Conservation (phyloP, 371 early-diverging fungal genomes). For the Paraphysoderma sedebokerense region DNA sequence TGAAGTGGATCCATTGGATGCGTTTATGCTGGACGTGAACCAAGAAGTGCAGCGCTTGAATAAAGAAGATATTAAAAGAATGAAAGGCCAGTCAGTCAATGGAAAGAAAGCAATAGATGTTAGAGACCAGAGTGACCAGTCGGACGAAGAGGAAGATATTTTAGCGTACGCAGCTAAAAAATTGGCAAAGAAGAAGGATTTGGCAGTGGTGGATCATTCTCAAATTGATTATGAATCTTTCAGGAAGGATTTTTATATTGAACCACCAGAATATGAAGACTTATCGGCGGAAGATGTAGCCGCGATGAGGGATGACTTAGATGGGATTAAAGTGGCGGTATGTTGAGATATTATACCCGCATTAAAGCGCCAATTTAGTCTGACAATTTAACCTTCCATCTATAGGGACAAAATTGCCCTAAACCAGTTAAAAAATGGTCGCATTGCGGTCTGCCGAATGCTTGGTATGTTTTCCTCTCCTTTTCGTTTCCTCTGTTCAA, state of each 20-base stretch:
- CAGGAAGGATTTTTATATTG: constrained; percentile 90
- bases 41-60: constrained; percentile 50
- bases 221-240: constrained; percentile 72
- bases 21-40: constrained; percentile 67
- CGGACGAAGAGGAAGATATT: constrained; percentile 43
- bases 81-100: background rate
- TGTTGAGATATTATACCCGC: background rate
- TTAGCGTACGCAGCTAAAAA: constrained; percentile 40
- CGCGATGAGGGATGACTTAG: constrained; percentile 59
- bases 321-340: constrained; percentile 83
- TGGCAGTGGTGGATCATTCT: constrained; percentile 75
- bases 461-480: background rate
- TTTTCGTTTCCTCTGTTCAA: constrained; percentile 9
- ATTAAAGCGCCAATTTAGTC: background rate
- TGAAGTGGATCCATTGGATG: constrained; percentile 56
- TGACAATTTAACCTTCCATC: no score
- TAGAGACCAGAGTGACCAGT: constrained; percentile 5
- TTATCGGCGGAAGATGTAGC: constrained; percentile 77
- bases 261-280: constrained; percentile 73
- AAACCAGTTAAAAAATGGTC: constrained; percentile 92
- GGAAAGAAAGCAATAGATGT: background rate
- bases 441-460: constrained; percentile 68
- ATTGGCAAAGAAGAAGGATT: constrained; percentile 76
- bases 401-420: constrained; percentile 58
- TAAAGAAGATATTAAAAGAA: constrained; percentile 50